Evolutionary conservation across 192 early-diverging fungal species (phyloP), one percentile per base, ranked within the genome.

Genomic region (Umbelopsis isabellina): DNA sequence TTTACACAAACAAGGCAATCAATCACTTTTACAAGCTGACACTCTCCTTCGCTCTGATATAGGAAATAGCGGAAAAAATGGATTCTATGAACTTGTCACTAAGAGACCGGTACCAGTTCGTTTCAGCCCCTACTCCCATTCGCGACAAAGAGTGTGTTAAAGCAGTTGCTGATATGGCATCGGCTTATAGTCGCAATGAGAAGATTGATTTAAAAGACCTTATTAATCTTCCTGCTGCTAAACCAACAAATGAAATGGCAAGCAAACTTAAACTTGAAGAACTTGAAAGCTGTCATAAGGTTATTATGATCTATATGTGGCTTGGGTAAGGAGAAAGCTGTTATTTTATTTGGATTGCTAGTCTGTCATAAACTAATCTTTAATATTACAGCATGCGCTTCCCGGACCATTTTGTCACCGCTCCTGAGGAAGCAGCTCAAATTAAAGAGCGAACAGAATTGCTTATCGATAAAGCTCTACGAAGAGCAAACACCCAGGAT

Each of bases 301-400:
- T 81, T 1, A 88, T 96, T 25, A 92, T 93, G 72, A 61, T 94
- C 22, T 98, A 97, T 70, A 82, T 95, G 67, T 98, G 97, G 97
- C 79, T 98, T 70, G 78, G 84, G 82, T 89, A 88, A 35, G 41
- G 18, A 35, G 41, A 52, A 44, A 44, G 23, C 70, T 41, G n/a
- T 10, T 30, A 21, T 67, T 37, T 7, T n/a, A 12, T 20, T 21
- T 12, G 27, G 48, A 21, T 5, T 35, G 45, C 21, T 41, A 21
- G 23, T 33, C 18, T 68, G 30, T 13, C 71, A 18, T 49, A 7
- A 45, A 20, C n/a, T 15, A 20, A 77, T 18, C 35, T 47, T 20
- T 58, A 25, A 45, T 25, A 46, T 68, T 69, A 77, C 68, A 90
- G 88, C 51, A 68, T 85, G 41, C 82, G 89, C 25, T 94, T 89